phyloP scores from a whole-genome alignment of 2,329 filamentous ascomycete genomes.

The Neonectria ditissima region DNA sequence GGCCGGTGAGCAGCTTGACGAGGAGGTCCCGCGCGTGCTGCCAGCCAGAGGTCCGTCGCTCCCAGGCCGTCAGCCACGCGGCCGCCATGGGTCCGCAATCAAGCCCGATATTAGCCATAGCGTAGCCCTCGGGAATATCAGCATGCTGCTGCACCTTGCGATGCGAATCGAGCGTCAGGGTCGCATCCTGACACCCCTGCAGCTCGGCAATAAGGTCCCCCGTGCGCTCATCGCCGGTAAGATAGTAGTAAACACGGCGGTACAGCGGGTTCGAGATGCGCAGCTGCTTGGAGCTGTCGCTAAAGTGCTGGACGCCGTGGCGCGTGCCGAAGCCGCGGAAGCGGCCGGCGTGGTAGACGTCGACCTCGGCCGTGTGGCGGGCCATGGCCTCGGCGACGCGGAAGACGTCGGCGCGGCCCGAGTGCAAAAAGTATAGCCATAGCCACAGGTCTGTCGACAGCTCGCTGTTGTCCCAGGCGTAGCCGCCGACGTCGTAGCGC shows the following conservation, averaged over 20 bases:
- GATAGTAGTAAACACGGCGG: constrained; percentile 66
- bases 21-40: constrained; percentile 19
- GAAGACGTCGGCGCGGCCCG: constrained; percentile 67
- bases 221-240: constrained; percentile 67
- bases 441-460: constrained; percentile 71
- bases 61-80: constrained; percentile 35
- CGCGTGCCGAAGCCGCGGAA: constrained; percentile 71
- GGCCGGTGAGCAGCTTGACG: constrained; percentile 27
- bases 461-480: constrained; percentile 74
- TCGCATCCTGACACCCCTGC: constrained; percentile 24
- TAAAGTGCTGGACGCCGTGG: constrained; percentile 72
- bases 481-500: constrained; percentile 73
- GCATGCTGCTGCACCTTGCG: constrained; percentile 34
- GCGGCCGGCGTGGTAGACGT: constrained; percentile 69
- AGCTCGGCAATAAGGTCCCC: constrained; percentile 54
- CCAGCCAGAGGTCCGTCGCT: constrained; percentile 30
- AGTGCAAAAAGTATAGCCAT: constrained; percentile 71
- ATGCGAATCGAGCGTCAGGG: constrained; percentile 31
- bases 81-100: constrained; percentile 35
- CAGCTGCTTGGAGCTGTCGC: constrained; percentile 71
- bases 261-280: constrained; percentile 56
- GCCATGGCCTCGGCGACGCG: constrained; percentile 69
- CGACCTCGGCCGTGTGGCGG: constrained; percentile 69
- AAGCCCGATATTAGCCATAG: constrained; percentile 36
- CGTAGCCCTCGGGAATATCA: constrained; percentile 29